Evolutionary conservation across 495 filamentous ascomycete genomes (phyloP).

Genomic region (Pseudevernia furfuracea): DNA sequence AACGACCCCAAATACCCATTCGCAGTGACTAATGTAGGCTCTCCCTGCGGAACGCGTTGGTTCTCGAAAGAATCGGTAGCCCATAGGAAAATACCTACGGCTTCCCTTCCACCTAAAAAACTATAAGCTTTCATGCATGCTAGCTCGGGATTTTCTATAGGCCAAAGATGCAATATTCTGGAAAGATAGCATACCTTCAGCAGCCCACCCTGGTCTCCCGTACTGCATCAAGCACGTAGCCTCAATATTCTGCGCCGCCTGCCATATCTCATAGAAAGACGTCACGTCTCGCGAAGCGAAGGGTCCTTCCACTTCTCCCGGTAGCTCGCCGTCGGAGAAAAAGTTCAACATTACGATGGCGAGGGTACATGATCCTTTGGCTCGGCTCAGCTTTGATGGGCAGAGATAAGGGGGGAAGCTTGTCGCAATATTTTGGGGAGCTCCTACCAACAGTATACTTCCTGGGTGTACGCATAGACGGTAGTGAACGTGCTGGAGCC

Average conservation of each 20-base stretch:
- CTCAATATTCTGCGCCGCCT: neutral
- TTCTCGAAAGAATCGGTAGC: conserved; percentile 6
- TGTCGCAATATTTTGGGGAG: no score
- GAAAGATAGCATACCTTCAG: conserved; percentile 6
- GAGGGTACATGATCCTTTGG: conserved; percentile 6
- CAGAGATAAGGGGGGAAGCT: no score
- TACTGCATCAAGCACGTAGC: neutral
- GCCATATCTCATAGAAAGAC: conserved; percentile 8
- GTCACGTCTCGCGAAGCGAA: conserved; percentile 11
- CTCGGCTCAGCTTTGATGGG: no score
- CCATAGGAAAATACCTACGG: conserved; percentile 10
- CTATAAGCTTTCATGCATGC: neutral
- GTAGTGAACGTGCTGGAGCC: neutral
- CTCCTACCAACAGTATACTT: conserved; percentile 9
- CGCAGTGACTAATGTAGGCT: neutral
- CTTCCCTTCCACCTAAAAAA: conserved; percentile 3
- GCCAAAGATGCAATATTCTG: no score
- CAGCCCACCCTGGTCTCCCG: conserved; percentile 5
- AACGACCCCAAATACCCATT: neutral
- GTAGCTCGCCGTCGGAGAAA: conserved; percentile 1
- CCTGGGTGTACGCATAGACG: conserved; percentile 5
- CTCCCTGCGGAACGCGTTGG: neutral
- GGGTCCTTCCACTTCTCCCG: neutral
- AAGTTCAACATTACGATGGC: conserved; percentile 17
- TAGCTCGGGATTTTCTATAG: no score